Percentiles rank a stretch among this genome's conserved stretches.
These are phyloP conservation scores for Cryphonectria naterciae DNA, from an alignment of 2,329 filamentous ascomycete genomes.

Conservation along the genomic window DNA sequence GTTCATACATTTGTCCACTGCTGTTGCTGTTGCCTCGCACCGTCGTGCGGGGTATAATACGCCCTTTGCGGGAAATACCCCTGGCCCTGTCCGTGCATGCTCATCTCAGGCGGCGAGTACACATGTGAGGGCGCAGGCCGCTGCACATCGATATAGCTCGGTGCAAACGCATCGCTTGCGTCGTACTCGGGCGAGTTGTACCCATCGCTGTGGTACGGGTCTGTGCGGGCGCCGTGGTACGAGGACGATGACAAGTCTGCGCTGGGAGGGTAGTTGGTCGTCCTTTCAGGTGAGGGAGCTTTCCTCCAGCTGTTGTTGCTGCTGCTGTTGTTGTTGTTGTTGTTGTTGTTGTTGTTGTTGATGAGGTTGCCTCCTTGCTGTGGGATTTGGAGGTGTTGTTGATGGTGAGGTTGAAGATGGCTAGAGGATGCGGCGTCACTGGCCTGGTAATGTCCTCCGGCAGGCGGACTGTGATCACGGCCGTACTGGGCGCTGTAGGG, in stretches of 20 bases:
- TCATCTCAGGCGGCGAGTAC: neutral
- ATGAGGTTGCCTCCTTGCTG: neutral
- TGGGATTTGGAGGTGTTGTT: conserved; percentile 5
- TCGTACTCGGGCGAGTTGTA: neutral
- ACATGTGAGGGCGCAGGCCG: conserved; percentile 11
- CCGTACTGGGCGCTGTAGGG: neutral
- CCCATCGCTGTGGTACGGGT: neutral
- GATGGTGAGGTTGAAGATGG: neutral
- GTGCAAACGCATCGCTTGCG: neutral
- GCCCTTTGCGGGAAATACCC: conserved; percentile 12
- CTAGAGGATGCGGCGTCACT: too few relatives aligned
- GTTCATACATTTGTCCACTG: conserved; percentile 13
- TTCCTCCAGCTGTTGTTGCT: neutral
- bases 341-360: neutral
- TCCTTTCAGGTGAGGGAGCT: neutral
- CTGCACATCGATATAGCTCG: neutral
- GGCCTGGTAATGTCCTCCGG: neutral
- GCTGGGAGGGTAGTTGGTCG: neutral
- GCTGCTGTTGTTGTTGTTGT: neutral
- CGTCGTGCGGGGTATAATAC: neutral
- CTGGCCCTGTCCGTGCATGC: neutral
- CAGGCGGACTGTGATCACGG: neutral
- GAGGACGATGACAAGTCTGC: neutral
- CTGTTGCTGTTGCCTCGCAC: neutral
- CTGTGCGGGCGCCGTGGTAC: neutral